Base-by-base conservation (phyloP, 495 filamentous ascomycete species). In the Cladorrhinum samala region DNA sequence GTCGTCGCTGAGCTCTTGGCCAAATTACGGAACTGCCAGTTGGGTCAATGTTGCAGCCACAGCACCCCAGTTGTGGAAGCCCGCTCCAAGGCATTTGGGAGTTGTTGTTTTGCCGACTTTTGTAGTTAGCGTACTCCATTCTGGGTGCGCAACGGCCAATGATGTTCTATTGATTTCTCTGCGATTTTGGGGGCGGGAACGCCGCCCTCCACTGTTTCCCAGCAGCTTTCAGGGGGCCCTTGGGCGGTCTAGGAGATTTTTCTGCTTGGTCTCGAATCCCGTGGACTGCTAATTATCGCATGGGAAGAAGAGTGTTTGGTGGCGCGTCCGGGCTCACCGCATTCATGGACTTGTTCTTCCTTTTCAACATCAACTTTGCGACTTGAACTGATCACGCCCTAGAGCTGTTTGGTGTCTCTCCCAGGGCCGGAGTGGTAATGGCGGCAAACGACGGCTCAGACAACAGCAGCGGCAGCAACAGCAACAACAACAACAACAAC, bases 21-120 rank as follows among this genome's bases (percentile, higher is more conserved):
- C 46, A 49, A 49, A 25, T 20, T 49, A 20, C 25, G 46, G 11
- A 49, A 49, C n/a, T 36, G 19, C 36, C 27, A 9, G 24, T 36
- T 36, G 30, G 23, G 5, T 33, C 27, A 33, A 33, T 33, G 27
- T 33, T 33, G 27, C 27, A 33, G 27, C 27, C 5, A 33, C 27
- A 33, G 27, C 5, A 11, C 27, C 27, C 27, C 27, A n/a, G n/a
- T 33, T 33, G 27, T 33, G 27, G 11, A 33, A 33, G 27, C 27
- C 27, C 27, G 11, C 27, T 33, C 11, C 11, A 5, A 33, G 11
- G 27, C 27, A 33, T 11, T 33, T 33, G 5, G 5, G 33, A 44
- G 42, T 38, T 42, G 46, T 45, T 38, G 40, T 19, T 55, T 44
- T 49, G 18, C 49, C 19, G n/a, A n/a, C n/a, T n/a, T n/a, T n/a